phyloP scores from a whole-genome alignment of 2,329 filamentous ascomycete species.

The Fusarium sp. region DNA sequence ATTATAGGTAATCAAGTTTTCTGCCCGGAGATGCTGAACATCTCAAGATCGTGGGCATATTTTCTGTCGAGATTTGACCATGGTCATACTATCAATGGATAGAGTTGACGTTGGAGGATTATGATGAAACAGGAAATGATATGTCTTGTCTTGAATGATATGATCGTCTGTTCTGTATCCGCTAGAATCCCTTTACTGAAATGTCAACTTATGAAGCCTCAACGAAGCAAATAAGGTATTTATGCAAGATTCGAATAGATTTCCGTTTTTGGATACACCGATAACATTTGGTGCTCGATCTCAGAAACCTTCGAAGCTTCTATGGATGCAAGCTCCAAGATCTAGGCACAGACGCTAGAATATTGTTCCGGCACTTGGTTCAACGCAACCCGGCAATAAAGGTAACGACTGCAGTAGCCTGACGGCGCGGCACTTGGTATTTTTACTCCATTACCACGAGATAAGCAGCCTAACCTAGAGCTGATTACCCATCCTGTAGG shows the following conservation, averaged over 20 bases:
- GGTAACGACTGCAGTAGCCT: background rate
- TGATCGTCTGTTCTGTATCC: background rate
- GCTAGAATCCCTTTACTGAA: background rate
- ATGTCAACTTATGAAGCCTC: background rate
- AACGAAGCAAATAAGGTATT: background rate
- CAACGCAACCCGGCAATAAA: background rate
- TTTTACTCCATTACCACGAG: background rate
- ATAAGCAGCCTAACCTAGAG: background rate
- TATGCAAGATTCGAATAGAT: background rate
- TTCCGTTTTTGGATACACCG: background rate
- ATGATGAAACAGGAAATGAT: background rate
- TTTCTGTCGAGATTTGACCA: slow-evolving; percentile 3
- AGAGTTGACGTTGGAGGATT: background rate
- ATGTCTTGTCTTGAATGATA: background rate
- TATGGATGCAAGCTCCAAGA: background rate
- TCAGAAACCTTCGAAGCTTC: background rate
- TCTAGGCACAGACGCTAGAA: slow-evolving; percentile 10
- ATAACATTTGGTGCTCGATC: background rate
- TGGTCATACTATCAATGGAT: slow-evolving; percentile 15
- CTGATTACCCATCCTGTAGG: background rate
- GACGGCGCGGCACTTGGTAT: background rate
- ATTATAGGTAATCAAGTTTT: slow-evolving; percentile 1
- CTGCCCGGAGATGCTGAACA: slow-evolving; percentile 14
- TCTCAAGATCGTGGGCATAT: slow-evolving; percentile 6
- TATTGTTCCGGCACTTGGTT: slow-evolving; percentile 17